Conservation (phyloP, 2,329 filamentous ascomycete genomes). For the Coniochaeta pulveracea region DNA sequence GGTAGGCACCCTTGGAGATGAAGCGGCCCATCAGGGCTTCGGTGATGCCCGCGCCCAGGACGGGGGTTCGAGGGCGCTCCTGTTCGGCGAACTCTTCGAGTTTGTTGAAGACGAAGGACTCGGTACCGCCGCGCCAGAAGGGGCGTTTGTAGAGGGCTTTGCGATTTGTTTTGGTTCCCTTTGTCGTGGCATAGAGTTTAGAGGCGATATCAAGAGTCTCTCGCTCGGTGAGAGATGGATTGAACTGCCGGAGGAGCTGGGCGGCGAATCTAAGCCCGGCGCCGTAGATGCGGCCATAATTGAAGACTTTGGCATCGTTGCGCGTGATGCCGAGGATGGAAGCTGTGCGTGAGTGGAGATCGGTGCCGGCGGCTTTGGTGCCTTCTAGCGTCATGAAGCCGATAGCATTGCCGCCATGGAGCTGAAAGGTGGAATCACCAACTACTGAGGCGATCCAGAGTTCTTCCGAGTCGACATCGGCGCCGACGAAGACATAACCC, state of each 20-base stretch:
- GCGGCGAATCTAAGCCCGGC: slow-evolving; percentile 89
- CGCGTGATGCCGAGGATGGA: slow-evolving; percentile 85
- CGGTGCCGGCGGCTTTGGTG: slow-evolving; percentile 85
- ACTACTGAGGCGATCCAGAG: slow-evolving; percentile 96
- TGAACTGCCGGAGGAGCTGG: slow-evolving; percentile 86
- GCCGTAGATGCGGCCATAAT: slow-evolving; percentile 98
- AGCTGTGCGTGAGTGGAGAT: slow-evolving; percentile 89
- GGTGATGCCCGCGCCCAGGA: slow-evolving; percentile 89
- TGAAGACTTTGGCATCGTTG: slow-evolving; percentile 95
- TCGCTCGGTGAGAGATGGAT: slow-evolving; percentile 68
- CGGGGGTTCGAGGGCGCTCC: slow-evolving; percentile 78
- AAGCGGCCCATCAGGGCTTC: slow-evolving; percentile 85
- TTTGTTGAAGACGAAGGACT: slow-evolving; percentile 97
- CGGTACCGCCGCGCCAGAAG: slow-evolving; percentile 94
- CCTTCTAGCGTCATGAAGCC: slow-evolving; percentile 99
- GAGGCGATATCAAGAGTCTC: slow-evolving; percentile 67
- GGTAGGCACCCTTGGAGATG: slow-evolving; percentile 80
- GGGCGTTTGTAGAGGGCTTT: slow-evolving; percentile 59
- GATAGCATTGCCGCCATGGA: slow-evolving; percentile 93
- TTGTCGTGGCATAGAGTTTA: slow-evolving; percentile 78
- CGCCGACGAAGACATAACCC: slow-evolving; percentile 89
- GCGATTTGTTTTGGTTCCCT: slow-evolving; percentile 73
- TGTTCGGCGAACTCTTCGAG: slow-evolving; percentile 97
- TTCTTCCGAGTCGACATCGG: slow-evolving; percentile 94
- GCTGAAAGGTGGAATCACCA: slow-evolving; percentile 85